Percentiles rank a stretch among this genome's conserved stretches.
Evolutionary conservation across 2,329 filamentous ascomycete species (phyloP).

Genomic region (Alternaria viburni): DNA sequence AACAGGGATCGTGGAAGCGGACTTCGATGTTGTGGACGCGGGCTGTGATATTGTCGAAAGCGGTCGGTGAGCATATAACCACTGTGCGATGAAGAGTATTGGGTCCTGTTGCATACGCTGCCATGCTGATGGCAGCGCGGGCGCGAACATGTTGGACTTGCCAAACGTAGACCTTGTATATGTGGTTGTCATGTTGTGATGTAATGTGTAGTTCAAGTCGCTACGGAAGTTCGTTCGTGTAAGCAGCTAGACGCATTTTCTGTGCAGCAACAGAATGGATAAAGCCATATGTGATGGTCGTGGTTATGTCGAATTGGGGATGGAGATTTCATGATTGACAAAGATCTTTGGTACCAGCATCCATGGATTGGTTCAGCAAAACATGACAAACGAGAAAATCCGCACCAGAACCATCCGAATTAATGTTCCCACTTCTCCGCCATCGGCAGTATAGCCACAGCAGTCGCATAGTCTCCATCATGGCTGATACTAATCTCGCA

Average conservation of each 20-base stretch:
- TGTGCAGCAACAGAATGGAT: background rate
- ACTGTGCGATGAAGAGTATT: background rate
- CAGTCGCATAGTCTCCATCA: slow-evolving; percentile 81
- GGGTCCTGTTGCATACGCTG: background rate
- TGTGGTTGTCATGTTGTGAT: background rate
- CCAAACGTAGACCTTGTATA: background rate
- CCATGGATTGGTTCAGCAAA: background rate
- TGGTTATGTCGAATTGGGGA: background rate
- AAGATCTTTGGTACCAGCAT: background rate
- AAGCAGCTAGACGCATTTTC: background rate
- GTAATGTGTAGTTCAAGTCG: background rate
- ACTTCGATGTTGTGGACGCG: background rate
- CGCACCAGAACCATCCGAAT: background rate
- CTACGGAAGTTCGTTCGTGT: too few relatives aligned
- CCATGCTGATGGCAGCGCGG: background rate
- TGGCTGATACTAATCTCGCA: slow-evolving; percentile 84
- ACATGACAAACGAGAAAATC: background rate
- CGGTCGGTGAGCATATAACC: background rate
- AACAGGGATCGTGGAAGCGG: slow-evolving; percentile 51
- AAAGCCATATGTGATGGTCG: background rate
- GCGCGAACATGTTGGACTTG: background rate
- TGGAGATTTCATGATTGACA: background rate
- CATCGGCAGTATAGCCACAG: slow-evolving; percentile 65
- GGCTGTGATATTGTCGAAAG: background rate
- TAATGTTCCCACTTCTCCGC: background rate